A percentile compares a stretch with the other conserved stretches of the same genome.
phyloP scores from a whole-genome alignment of 129 eudicot species.

The Helianthus tuberosus region DNA sequence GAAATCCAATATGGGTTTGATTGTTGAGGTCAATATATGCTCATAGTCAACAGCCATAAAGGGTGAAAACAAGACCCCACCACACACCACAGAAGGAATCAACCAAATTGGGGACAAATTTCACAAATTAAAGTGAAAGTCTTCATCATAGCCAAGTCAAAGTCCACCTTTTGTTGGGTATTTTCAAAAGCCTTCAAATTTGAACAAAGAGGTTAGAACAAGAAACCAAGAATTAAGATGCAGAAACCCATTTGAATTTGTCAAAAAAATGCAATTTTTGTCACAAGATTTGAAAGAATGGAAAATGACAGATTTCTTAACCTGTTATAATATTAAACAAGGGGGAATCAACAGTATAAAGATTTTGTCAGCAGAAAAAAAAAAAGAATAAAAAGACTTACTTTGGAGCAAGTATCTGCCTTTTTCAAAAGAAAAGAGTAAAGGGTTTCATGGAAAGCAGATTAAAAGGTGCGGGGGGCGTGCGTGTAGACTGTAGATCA shows the following conservation, averaged over 20 bases:
- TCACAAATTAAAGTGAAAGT: conserved; percentile 27
- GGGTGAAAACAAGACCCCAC: conserved; percentile 39
- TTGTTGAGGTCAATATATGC: conserved; percentile 34
- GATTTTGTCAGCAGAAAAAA: conserved; percentile 40
- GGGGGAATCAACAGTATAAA: conserved; percentile 28
- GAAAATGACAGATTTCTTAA: conserved; percentile 27
- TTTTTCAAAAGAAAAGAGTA: conserved; percentile 29
- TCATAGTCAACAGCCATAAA: conserved; percentile 32
- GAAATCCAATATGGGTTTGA: conserved; percentile 15
- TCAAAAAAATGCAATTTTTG: neutral
- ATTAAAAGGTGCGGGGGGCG: conserved; percentile 41
- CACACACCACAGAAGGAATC: conserved; percentile 31
- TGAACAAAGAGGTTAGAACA: conserved; percentile 29
- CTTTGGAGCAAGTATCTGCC: conserved; percentile 42
- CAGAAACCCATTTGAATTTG: conserved; percentile 4
- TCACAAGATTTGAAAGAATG: conserved; percentile 12
- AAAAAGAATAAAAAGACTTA: conserved; percentile 33
- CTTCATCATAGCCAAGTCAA: conserved; percentile 28
- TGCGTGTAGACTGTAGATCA: conserved; percentile 23
- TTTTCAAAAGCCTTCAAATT: conserved; percentile 40
- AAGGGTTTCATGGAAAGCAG: conserved; percentile 28
- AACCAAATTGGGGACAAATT: conserved; percentile 16
- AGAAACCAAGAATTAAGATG: conserved; percentile 16
- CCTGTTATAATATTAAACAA: conserved; percentile 6
- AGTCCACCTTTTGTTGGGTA: conserved; percentile 21